These are phyloP conservation scores for Adansonia digitata DNA, from an alignment of 345 rosid genomes.

Conservation along the genomic window DNA sequence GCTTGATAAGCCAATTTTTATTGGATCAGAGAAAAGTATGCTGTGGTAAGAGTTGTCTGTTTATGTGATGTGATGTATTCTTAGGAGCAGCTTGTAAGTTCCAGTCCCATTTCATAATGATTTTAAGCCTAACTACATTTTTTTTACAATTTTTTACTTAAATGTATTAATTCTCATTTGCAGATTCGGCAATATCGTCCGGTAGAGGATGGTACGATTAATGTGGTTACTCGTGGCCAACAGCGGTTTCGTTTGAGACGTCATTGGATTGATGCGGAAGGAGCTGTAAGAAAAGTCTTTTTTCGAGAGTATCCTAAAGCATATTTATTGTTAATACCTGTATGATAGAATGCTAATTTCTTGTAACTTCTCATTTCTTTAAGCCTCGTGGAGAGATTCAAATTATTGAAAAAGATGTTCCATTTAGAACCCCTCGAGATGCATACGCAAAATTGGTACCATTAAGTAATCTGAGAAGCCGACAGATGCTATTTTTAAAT, in stretches of 20 bases:
- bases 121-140: not conserved
- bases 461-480: constrained; percentile 31
- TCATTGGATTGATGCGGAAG: constrained; percentile 76
- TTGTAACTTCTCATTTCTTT: constrained; percentile 3
- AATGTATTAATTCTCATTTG: not conserved
- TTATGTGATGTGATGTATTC: not conserved
- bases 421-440: constrained; percentile 71
- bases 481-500: constrained; percentile 22
- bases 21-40: not conserved
- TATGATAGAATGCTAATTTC: constrained; percentile 15
- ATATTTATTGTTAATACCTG: not conserved
- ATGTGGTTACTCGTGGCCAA: constrained; percentile 86
- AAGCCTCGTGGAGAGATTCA: constrained; percentile 88
- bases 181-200: constrained; percentile 86
- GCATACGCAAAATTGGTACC: constrained; percentile 60
- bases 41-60: not conserved
- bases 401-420: constrained; percentile 73
- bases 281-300: constrained; percentile 56
- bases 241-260: constrained; percentile 77
- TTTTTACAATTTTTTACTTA: not conserved
- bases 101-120: not conserved
- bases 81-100: not conserved
- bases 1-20: not conserved
- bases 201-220: constrained; percentile 79
- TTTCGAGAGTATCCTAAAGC: not conserved